A percentile compares a stretch with the other conserved stretches of the same genome.
phyloP scores from a whole-genome alignment of 2,329 filamentous ascomycete genomes.

The Xylaria polymorpha region DNA sequence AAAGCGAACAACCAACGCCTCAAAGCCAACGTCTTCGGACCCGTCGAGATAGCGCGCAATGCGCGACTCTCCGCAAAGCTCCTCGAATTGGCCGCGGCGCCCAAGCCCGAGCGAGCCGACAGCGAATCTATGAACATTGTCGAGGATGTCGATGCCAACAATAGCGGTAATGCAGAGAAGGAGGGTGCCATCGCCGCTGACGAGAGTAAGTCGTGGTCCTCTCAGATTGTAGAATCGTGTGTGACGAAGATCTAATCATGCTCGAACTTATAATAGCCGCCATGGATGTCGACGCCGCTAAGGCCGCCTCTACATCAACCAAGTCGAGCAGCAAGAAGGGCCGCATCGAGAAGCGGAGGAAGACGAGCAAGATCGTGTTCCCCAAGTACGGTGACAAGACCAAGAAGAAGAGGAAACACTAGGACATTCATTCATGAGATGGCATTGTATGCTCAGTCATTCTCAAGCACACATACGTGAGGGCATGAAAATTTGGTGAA shows the following conservation, averaged over 20 bases:
- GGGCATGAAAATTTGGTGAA: constrained; percentile 44
- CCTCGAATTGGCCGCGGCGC: constrained; percentile 80
- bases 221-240: background rate
- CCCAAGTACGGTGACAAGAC: constrained; percentile 66
- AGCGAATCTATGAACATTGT: constrained; percentile 63
- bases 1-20: constrained; percentile 88
- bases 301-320: constrained; percentile 49
- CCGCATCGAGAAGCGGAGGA: constrained; percentile 67
- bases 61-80: constrained; percentile 89
- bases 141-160: constrained; percentile 41
- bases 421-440: background rate
- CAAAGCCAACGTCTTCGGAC: constrained; percentile 85
- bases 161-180: constrained; percentile 29
- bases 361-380: constrained; percentile 70
- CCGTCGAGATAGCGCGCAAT: constrained; percentile 80
- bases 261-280: constrained; percentile 47
- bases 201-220: constrained; percentile 44
- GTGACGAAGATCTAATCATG: constrained; percentile 31
- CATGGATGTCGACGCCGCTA: constrained; percentile 69
- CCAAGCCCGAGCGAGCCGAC: constrained; percentile 68
- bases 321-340: constrained; percentile 57
- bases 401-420: constrained; percentile 55
- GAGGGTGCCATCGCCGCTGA: constrained; percentile 48
- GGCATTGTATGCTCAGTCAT: background rate
- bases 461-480: constrained; percentile 1